These are phyloP conservation scores for Stromatinia cepivora DNA, from an alignment of 2,329 filamentous ascomycete genomes.

Conservation along the genomic window DNA sequence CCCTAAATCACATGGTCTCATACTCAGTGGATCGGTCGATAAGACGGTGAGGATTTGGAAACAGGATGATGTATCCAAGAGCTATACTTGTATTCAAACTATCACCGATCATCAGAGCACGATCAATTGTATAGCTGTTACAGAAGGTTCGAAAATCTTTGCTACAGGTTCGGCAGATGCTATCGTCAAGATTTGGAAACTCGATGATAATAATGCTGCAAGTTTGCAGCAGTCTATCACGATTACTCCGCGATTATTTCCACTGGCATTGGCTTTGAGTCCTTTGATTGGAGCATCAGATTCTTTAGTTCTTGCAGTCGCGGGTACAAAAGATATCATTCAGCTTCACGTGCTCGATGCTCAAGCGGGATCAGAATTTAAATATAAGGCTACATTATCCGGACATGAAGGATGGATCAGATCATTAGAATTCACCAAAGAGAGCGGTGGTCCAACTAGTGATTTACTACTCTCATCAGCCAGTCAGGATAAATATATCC, in stretches of 20 bases:
- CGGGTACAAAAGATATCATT: constrained; percentile 78
- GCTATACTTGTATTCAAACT: constrained; percentile 50
- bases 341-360: constrained; percentile 70
- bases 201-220: constrained; percentile 49
- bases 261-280: constrained; percentile 71
- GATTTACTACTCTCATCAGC: constrained; percentile 87
- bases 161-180: constrained; percentile 82
- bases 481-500: constrained; percentile 96
- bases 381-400: constrained; percentile 71
- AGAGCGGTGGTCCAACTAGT: constrained; percentile 53
- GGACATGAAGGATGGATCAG: constrained; percentile 96
- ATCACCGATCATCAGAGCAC: constrained; percentile 66
- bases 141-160: constrained; percentile 48
- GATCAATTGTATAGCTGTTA: constrained; percentile 65
- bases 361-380: constrained; percentile 54
- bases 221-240: constrained; percentile 68
- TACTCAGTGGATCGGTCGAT: constrained; percentile 83
- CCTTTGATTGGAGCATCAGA: constrained; percentile 53
- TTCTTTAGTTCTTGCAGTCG: constrained; percentile 72
- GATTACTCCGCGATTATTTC: constrained; percentile 77
- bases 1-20: constrained; percentile 53
- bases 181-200: constrained; percentile 67
- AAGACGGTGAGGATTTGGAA: constrained; percentile 75
- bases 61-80: constrained; percentile 41
- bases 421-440: constrained; percentile 74